These are phyloP conservation scores for Leccinum sublutescens DNA, from an alignment of 768 basidiomycete genomes.

Conservation along the genomic window DNA sequence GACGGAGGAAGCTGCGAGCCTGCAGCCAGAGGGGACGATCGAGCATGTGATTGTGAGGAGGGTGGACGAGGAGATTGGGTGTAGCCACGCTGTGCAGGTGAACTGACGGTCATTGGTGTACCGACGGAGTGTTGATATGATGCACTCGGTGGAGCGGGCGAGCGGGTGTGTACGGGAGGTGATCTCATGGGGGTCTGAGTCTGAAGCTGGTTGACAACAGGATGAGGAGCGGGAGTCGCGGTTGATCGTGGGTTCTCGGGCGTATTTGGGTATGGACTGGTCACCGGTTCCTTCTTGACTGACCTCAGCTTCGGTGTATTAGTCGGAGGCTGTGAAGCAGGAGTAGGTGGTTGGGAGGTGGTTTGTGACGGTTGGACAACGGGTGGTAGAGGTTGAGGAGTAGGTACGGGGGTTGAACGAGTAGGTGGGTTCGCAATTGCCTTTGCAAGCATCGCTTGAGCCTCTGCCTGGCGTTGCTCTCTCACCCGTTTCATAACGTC, in stretches of 20 bases:
- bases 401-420: slow-evolving; percentile 27
- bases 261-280: slow-evolving; percentile 26
- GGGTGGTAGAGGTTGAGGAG: slow-evolving; percentile 35
- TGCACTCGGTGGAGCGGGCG: slow-evolving; percentile 21
- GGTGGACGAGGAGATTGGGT: slow-evolving; percentile 35
- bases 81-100: slow-evolving; percentile 34
- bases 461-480: slow-evolving; percentile 28
- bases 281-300: slow-evolving; percentile 31
- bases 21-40: slow-evolving; percentile 29
- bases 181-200: too few species aligned
- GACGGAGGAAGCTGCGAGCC: slow-evolving; percentile 30
- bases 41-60: slow-evolving; percentile 33
- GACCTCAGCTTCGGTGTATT: slow-evolving; percentile 25
- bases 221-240: slow-evolving; percentile 32
- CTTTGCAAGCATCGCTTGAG: slow-evolving; percentile 24
- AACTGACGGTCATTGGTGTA: slow-evolving; percentile 22
- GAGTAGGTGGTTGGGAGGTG: slow-evolving; percentile 27
- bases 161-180: slow-evolving; percentile 37
- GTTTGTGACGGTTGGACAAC: slow-evolving; percentile 35
- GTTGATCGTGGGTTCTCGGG: slow-evolving; percentile 32
- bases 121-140: slow-evolving; percentile 22
- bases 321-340: slow-evolving; percentile 29
- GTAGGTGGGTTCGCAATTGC: slow-evolving; percentile 31
- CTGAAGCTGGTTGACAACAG: slow-evolving; percentile 27
- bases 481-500: slow-evolving; percentile 42